Evolutionary conservation across 352 stramenopile genomes (phyloP).

Genomic region (Phytophthora pini): DNA sequence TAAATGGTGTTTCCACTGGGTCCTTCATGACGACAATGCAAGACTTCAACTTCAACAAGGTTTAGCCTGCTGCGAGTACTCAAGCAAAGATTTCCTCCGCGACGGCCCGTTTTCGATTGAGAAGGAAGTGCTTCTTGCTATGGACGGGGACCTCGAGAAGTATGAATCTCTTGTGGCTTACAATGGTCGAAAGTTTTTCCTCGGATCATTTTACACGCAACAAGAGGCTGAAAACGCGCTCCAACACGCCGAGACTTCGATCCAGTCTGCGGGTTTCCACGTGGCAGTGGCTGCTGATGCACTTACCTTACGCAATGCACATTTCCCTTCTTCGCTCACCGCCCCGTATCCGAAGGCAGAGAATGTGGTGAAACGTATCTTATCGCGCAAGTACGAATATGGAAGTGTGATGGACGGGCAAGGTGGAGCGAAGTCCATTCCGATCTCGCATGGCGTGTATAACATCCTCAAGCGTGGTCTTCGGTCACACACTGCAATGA

Average conservation of each 20-base stretch:
- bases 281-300: slow-evolving; percentile 33
- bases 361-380: slow-evolving; percentile 43
- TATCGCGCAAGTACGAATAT: slow-evolving; percentile 65
- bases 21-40: slow-evolving; percentile 39
- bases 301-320: slow-evolving; percentile 23
- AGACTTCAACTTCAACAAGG: slow-evolving; percentile 22
- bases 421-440: slow-evolving; percentile 37
- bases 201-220: slow-evolving; percentile 57
- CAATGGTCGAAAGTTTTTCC: slow-evolving; percentile 51
- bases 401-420: slow-evolving; percentile 42
- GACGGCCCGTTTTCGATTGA: slow-evolving; percentile 57
- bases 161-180: slow-evolving; percentile 55
- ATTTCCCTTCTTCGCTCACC: slow-evolving; percentile 47
- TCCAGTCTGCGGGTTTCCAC: slow-evolving; percentile 46
- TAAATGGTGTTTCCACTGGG: slow-evolving; percentile 45
- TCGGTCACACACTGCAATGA: slow-evolving; percentile 27
- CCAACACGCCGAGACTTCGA: slow-evolving; percentile 41
- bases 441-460: slow-evolving; percentile 58
- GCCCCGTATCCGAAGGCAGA: slow-evolving; percentile 52
- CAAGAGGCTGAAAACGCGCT: slow-evolving; percentile 56
- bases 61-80: slow-evolving; percentile 44
- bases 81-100: slow-evolving; percentile 37
- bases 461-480: slow-evolving; percentile 39
- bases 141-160: slow-evolving; percentile 57
- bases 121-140: slow-evolving; percentile 45